Conservation (phyloP, 2,329 filamentous ascomycete genomes). For the Beauveria rudraprayagi region DNA sequence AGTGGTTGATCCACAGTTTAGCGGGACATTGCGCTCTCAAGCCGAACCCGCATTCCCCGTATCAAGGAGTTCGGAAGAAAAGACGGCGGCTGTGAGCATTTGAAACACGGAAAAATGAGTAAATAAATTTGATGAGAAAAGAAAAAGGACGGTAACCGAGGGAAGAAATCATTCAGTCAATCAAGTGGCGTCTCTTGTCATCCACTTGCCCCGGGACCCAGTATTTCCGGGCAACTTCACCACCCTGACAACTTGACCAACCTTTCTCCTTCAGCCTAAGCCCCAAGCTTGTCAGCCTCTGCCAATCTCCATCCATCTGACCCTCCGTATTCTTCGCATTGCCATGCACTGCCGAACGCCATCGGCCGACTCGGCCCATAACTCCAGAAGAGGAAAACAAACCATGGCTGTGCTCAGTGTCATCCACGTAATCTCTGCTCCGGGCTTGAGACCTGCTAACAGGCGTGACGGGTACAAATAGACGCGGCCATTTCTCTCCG, state of each 20-base stretch:
- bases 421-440: not conserved
- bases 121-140: too few relatives aligned
- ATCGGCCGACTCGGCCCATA: constrained; percentile 2
- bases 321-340: constrained; percentile 10
- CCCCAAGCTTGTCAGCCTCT: not conserved
- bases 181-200: not conserved
- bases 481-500: not conserved
- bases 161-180: too few relatives aligned
- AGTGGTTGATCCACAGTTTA: too few relatives aligned
- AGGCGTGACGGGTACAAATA: not conserved
- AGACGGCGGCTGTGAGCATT: too few relatives aligned
- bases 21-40: too few relatives aligned
- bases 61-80: too few relatives aligned
- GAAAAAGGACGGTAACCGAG: too few relatives aligned
- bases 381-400: not conserved
- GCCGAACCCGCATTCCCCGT: too few relatives aligned
- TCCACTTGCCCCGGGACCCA: not conserved
- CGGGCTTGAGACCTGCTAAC: not conserved
- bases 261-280: not conserved
- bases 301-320: not conserved
- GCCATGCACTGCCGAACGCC: not conserved
- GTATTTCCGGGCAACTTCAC: constrained; percentile 4
- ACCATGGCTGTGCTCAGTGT: not conserved
- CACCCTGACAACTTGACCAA: not conserved
- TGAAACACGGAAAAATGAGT: too few relatives aligned